Base-by-base conservation (phyloP, 2,329 filamentous ascomycete genomes). In the Paraphoma chrysanthemicola region DNA sequence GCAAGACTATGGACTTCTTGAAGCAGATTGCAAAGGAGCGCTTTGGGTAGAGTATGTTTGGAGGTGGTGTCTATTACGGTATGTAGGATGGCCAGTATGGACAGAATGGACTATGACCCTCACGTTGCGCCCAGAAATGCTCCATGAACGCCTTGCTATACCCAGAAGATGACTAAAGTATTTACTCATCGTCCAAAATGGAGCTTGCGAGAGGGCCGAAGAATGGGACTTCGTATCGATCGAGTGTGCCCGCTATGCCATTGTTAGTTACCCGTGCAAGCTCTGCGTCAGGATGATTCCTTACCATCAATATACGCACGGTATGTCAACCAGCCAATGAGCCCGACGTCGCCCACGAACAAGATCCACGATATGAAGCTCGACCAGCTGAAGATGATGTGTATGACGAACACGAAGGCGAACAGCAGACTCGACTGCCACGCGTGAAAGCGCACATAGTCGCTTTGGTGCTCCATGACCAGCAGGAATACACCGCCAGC, bases 361-460 rank as follows among this genome's bases (percentile, higher is more conserved):
- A 99, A 79, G 17, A 94, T 74, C 91, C 92, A 97, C 59, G 90
- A 93, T 1, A 98, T 81, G 53, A 96, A 88, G 1, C 82, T 84
- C 23, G 91, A 94, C 90, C 92, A 97, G 11, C 88, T 89, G 77
- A 98, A 89, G 42, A 98, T 80, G 38, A 98, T 83, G 73, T 98
- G 94, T 23, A 97, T 68, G 69, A 86, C 82, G 65, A 87, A 86
- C 39, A 87, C 74, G 47, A 85, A 85, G 0, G 91, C 90, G 76
- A 97, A 97, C 3, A 96, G 78, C 69, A 97, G 82, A 62, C 90
- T 89, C 6, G 90, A 91, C 79, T 99, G 95, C 94, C 95, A 99
- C 7, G 95, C 95, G 77, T 99, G 95, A 68, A 98, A 98, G 62
- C 95, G 86, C 54, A 99, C 95, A 77, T 97, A 99, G 79, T 99